Base-by-base conservation (phyloP, 805 yeast species). In the Candida odintsovae region DNA sequence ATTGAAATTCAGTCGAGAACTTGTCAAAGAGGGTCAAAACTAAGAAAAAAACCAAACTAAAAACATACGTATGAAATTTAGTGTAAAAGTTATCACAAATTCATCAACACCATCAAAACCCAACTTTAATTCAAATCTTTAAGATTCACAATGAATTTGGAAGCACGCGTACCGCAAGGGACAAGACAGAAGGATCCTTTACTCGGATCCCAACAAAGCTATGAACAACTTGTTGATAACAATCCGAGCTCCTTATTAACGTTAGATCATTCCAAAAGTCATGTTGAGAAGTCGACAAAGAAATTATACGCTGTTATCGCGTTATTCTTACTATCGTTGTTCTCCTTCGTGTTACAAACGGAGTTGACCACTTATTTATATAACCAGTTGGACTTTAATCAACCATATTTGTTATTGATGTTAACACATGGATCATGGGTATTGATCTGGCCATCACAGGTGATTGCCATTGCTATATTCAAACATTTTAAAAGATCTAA, bases 351-450 rank as follows among this genome's bases (percentile, higher is more conserved):
- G 5, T 57, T 74, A 15, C 96, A 88, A 60, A 88, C 96, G 0
- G 96, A 88, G 61, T 69, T 82, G 49, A 86, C 95, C 2, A 75
- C 88, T 7, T 81, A 81, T 46, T 72, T 88, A 6, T 83, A 86
- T 58, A 68, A 71, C 26, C 60, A 69, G 8, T 61, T 72, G 22
- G 75, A 73, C 4, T 88, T 79, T 62, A 61, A 75, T 43, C 90
- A 87, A 58, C 96, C 96, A 0, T 70, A 86, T 20, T 63, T 87
- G 21, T 66, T 83, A 46, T 65, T 83, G n/a, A 63, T 72, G 45
- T 64, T 86, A 16, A 88, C 95, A 0, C 96, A 88, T 58, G 85
- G 90, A 2, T 76, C 83, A 11, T 86, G 94, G 95, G 70, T 80
- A 73, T 43, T 77, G 12, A 69, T 86, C 40, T 82, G 89, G 85